These are phyloP conservation scores for Veloporphyrellus conicus DNA, from an alignment of 1,284 basidiomycete genomes.

Conservation along the genomic window DNA sequence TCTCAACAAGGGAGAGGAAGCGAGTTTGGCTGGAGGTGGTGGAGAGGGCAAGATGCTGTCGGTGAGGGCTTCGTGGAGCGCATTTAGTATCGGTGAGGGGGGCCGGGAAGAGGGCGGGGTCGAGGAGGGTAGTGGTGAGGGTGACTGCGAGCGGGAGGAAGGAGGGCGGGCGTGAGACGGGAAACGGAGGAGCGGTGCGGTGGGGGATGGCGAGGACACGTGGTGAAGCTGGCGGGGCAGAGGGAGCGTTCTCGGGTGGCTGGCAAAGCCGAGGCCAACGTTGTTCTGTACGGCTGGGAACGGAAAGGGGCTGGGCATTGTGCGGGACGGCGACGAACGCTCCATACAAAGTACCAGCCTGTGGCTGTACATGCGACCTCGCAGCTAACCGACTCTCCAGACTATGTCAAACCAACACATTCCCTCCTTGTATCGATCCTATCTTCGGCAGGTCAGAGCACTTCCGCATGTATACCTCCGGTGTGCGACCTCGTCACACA, in stretches of 20 bases:
- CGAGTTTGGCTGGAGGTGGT: conserved; percentile 48
- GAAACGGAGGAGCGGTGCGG: conserved; percentile 24
- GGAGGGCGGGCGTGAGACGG: too few species aligned
- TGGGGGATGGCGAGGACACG: conserved; percentile 5
- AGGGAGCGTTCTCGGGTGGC: conserved; percentile 9
- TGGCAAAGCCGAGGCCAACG: not conserved
- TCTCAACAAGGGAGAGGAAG: conserved; percentile 37
- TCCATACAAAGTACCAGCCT: conserved; percentile 14
- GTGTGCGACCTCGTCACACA: conserved; percentile 6
- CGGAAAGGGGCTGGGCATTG: conserved; percentile 7
- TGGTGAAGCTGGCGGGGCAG: conserved; percentile 20
- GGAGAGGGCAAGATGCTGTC: conserved; percentile 39
- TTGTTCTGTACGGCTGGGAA: conserved; percentile 1
- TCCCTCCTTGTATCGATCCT: conserved; percentile 26
- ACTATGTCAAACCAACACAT: conserved; percentile 6
- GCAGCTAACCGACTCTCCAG: not conserved
- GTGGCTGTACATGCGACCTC: too few species aligned
- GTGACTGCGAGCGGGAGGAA: not conserved
- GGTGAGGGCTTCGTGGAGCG: conserved; percentile 39
- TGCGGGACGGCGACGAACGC: conserved; percentile 5
- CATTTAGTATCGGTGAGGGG: conserved; percentile 27
- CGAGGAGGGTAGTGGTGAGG: conserved; percentile 28
- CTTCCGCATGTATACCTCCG: conserved; percentile 31
- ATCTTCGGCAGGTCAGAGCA: conserved; percentile 30
- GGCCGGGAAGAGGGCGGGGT: conserved; percentile 24